Evolutionary conservation across 257 asterid species (phyloP).

Genomic region (Salvia miltiorrhiza): DNA sequence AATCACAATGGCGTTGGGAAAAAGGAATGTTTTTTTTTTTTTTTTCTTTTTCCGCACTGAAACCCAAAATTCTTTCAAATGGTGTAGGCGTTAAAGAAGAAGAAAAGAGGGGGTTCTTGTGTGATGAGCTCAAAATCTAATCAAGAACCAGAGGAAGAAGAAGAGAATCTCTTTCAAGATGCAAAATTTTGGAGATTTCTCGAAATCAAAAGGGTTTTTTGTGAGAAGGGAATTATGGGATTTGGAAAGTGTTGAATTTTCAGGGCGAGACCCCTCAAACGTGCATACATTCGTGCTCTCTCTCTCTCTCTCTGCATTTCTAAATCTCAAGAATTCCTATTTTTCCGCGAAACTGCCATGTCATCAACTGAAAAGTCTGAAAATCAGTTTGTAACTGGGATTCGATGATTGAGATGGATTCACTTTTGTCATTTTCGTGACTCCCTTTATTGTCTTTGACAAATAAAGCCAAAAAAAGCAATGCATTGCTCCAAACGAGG

Average conservation of each 20-base stretch:
- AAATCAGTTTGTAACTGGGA: constrained; percentile 41
- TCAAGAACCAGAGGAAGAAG: constrained; percentile 17
- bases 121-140: constrained; percentile 24
- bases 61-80: constrained; percentile 21
- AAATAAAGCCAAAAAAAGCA: constrained; percentile 45
- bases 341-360: constrained; percentile 48
- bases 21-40: background rate
- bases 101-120: background rate
- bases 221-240: constrained; percentile 31
- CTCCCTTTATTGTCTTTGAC: constrained; percentile 26
- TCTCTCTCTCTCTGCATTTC: constrained; percentile 26
- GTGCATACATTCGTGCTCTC: constrained; percentile 41
- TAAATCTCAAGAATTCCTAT: constrained; percentile 30
- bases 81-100: constrained; percentile 6
- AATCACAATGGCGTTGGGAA: constrained; percentile 20
- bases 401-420: constrained; percentile 48
- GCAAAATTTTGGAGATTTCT: constrained; percentile 9
- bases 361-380: constrained; percentile 52
- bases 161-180: background rate
- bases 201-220: constrained; percentile 36
- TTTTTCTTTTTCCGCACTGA: background rate
- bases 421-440: constrained; percentile 40
- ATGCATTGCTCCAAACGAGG: constrained; percentile 10
- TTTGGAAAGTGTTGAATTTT: constrained; percentile 42
- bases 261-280: constrained; percentile 39